A percentile compares a stretch with the other conserved stretches of the same genome.
Evolutionary conservation across 176 grass and related monocot genomes (phyloP).

Genomic region (Avena atlantica): DNA sequence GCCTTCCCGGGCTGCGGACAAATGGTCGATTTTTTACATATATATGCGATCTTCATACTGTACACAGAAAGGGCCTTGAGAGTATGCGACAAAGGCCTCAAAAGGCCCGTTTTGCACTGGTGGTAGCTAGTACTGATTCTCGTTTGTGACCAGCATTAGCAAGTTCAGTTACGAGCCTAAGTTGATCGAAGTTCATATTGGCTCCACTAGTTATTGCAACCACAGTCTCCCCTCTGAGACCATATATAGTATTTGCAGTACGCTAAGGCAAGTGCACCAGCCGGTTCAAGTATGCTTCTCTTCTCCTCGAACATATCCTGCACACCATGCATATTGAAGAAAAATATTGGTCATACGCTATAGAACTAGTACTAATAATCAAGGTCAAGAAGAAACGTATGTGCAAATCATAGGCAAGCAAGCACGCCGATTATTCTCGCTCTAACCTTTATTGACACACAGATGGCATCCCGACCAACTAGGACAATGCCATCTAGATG

Average conservation of each 20-base stretch:
- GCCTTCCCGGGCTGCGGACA: too few relatives aligned
- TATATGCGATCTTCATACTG: too few relatives aligned
- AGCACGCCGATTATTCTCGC: not conserved
- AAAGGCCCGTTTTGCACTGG: too few relatives aligned
- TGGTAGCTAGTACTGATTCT: constrained; percentile 82
- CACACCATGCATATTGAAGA: constrained; percentile 7
- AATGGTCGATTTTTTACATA: too few relatives aligned
- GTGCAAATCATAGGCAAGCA: too few relatives aligned
- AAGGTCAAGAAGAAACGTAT: too few relatives aligned
- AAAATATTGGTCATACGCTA: too few relatives aligned
- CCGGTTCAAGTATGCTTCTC: constrained; percentile 97
- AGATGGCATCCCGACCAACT: constrained; percentile 93
- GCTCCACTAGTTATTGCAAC: constrained; percentile 97
- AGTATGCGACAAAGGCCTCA: too few relatives aligned
- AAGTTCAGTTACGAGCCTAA: constrained; percentile 91
- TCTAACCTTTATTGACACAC: constrained; percentile 97
- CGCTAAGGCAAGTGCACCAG: constrained; percentile 86
- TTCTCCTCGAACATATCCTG: constrained; percentile 99
- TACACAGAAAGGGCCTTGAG: too few relatives aligned
- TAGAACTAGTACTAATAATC: too few relatives aligned
- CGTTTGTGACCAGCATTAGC: constrained; percentile 91
- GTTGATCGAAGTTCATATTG: constrained; percentile 98
- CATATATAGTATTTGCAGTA: constrained; percentile 85
- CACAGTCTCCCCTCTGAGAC: constrained; percentile 80
- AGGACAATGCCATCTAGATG: constrained; percentile 94